Evolutionary conservation across 2,329 filamentous ascomycete species (phyloP).

Genomic region (Cytospora paraplurivora): DNA sequence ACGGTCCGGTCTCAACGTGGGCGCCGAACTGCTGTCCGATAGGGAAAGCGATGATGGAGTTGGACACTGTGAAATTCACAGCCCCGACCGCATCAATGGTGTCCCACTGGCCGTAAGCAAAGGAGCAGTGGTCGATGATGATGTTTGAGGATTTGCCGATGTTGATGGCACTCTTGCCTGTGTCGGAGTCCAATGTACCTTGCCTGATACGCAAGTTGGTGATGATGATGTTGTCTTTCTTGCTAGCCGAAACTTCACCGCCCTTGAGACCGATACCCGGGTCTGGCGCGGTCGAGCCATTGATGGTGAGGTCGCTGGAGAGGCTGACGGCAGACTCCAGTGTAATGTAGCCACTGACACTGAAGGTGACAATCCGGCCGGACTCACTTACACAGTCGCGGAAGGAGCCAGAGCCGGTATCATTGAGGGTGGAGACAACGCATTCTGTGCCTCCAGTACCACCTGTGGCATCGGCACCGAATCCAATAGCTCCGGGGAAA

Average conservation of each 20-base stretch:
- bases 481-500: conserved; percentile 51
- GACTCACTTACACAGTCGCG: conserved; percentile 49
- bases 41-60: conserved; percentile 48
- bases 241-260: conserved; percentile 30
- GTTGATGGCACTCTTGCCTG: conserved; percentile 46
- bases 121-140: conserved; percentile 49
- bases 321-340: conserved; percentile 47
- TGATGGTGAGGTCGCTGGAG: conserved; percentile 45
- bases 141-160: conserved; percentile 47
- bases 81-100: conserved; percentile 42
- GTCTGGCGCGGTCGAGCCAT: conserved; percentile 50
- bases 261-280: conserved; percentile 38
- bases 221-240: conserved; percentile 39
- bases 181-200: conserved; percentile 41
- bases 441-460: conserved; percentile 47
- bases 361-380: conserved; percentile 48
- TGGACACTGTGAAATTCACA: conserved; percentile 48
- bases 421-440: conserved; percentile 48
- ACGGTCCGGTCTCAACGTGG: conserved; percentile 44
- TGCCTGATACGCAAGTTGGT: conserved; percentile 48
- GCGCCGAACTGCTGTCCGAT: conserved; percentile 48
- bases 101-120: conserved; percentile 48
- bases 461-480: conserved; percentile 48
- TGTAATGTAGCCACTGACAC: conserved; percentile 48
- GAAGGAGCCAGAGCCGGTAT: conserved; percentile 48